phyloP scores from a whole-genome alignment of 176 grass and related monocot genomes.

The Cocos nucifera region DNA sequence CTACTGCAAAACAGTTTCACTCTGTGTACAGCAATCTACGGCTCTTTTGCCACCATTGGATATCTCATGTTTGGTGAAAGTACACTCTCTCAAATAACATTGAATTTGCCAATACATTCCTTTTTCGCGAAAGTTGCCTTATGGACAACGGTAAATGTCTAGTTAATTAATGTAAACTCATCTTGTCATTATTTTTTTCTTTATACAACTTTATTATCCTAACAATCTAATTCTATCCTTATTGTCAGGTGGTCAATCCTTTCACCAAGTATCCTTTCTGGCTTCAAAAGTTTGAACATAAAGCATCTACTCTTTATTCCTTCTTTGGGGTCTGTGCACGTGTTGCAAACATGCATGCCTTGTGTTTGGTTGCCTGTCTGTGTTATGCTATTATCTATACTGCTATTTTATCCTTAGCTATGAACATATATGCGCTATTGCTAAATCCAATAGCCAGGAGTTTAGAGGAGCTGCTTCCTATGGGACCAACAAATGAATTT shows the following conservation, averaged over 20 bases:
- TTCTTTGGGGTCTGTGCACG: too few species aligned
- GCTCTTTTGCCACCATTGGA: slow-evolving; percentile 61
- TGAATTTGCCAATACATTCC: slow-evolving; percentile 79
- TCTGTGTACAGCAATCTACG: slow-evolving; percentile 75
- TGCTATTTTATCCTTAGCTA: slow-evolving; percentile 38
- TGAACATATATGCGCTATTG: slow-evolving; percentile 66
- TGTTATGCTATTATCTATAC: neutral
- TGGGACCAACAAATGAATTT: slow-evolving; percentile 39
- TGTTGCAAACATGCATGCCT: too few species aligned
- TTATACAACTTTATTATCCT: slow-evolving; percentile 3
- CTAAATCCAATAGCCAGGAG: slow-evolving; percentile 79
- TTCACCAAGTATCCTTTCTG: slow-evolving; percentile 93
- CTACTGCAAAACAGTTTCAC: slow-evolving; percentile 38
- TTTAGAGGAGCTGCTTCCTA: slow-evolving; percentile 74
- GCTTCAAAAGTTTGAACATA: neutral
- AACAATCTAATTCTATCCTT: slow-evolving; percentile 8
- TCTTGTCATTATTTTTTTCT: neutral
- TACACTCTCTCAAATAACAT: slow-evolving; percentile 84
- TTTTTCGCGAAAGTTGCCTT: slow-evolving; percentile 74
- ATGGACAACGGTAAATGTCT: slow-evolving; percentile 75
- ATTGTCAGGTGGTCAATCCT: slow-evolving; percentile 71
- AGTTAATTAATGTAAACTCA: neutral
- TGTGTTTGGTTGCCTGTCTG: too few species aligned
- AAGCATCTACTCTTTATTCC: neutral
- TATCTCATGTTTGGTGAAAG: slow-evolving; percentile 91